A percentile compares a stretch with the other conserved stretches of the same genome.
phyloP scores from a whole-genome alignment of 345 rosid genomes.

The Diplotaxis tenuifolia region DNA sequence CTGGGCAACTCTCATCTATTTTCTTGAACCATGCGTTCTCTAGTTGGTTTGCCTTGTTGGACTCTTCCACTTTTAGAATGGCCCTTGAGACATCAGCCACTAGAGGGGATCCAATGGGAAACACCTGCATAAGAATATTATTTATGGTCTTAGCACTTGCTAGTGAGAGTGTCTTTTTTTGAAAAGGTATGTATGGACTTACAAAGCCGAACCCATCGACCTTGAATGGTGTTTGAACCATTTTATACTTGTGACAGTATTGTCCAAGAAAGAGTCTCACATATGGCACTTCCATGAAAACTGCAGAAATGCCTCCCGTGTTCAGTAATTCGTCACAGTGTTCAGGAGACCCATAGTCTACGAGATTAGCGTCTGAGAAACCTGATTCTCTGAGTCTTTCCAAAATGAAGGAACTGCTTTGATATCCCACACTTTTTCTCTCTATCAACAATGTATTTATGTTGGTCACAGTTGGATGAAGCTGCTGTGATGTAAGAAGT shows the following conservation, averaged over 20 bases:
- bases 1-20: no score
- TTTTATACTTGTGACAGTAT: constrained; percentile 38
- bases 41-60: constrained; percentile 36
- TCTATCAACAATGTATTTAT: constrained; percentile 35
- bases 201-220: constrained; percentile 49
- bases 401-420: constrained; percentile 31
- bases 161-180: background rate
- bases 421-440: constrained; percentile 45
- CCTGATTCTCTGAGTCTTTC: constrained; percentile 33
- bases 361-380: constrained; percentile 26
- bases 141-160: background rate
- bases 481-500: no score
- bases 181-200: constrained; percentile 22
- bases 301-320: constrained; percentile 44
- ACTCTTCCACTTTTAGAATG: no score
- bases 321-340: constrained; percentile 34
- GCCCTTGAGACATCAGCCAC: no score
- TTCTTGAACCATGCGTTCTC: no score
- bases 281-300: constrained; percentile 39
- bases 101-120: no score
- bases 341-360: constrained; percentile 19
- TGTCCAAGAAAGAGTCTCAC: constrained; percentile 34
- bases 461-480: no score
- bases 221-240: constrained; percentile 33
- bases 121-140: constrained; percentile 34